Evolutionary conservation across 306 rosid genomes (phyloP).

Genomic region (Cicer cuneatum): DNA sequence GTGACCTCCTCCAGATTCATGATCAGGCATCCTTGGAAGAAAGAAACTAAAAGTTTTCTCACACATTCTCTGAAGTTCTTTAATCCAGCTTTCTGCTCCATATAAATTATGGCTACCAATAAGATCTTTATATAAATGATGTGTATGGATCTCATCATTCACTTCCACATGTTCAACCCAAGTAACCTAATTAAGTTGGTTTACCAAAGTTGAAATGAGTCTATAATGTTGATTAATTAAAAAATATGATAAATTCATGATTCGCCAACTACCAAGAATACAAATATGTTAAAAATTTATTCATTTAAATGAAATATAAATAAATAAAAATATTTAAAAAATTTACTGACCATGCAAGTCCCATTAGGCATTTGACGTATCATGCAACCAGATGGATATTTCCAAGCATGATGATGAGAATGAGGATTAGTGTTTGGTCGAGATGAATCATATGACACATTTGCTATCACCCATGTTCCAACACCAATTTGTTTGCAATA

Average conservation of each 20-base stretch:
- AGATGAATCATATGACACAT: slow-evolving; percentile 59
- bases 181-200: too few species aligned
- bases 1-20: slow-evolving; percentile 54
- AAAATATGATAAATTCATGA: too few species aligned
- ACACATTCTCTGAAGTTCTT: slow-evolving; percentile 66
- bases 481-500: neutral
- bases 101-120: slow-evolving; percentile 46
- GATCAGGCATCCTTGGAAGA: slow-evolving; percentile 15
- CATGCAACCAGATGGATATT: slow-evolving; percentile 80
- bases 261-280: too few species aligned
- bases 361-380: slow-evolving; percentile 61
- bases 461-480: slow-evolving; percentile 60
- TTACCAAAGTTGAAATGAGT: too few species aligned
- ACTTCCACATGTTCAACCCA: slow-evolving; percentile 88
- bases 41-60: slow-evolving; percentile 51
- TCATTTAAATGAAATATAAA: too few species aligned
- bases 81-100: slow-evolving; percentile 78
- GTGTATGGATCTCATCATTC: slow-evolving; percentile 57
- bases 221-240: too few species aligned
- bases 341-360: slow-evolving; percentile 56
- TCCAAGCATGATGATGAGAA: neutral
- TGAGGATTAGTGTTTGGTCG: neutral
- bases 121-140: slow-evolving; percentile 58
- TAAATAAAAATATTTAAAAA: too few species aligned
- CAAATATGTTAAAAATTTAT: too few species aligned